Evolutionary conservation across 164 flowering plant genomes (phyloP), one percentile per base, ranked within the genome.

Genomic region (Stephania japonica): DNA sequence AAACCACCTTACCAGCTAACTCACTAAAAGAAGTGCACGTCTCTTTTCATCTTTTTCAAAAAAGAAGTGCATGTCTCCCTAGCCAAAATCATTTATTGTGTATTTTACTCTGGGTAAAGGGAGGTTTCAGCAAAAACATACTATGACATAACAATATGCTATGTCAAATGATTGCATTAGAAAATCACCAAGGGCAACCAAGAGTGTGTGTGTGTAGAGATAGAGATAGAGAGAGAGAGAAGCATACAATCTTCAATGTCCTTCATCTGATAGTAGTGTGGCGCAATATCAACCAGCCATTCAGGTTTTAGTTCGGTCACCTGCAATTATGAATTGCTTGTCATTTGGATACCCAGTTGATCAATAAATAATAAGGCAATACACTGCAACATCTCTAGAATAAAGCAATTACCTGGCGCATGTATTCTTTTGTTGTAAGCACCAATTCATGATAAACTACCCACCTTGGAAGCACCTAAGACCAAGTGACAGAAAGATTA

Each of bases 201-300:
- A 10, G 38, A 21, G 43, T 10, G 69, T 67, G 32, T 67, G 18
- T 67, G 18, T 67, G 32, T 27, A 18, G 14, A 68, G 23, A 42
- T 0, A 38, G 42, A 38, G 47, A 62, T 24, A 47, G 72, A 72
- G 71, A 62, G 77, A 61, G 62, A 23, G 70, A 72, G 67, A 44
- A 59, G 47, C 41, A 27, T 89, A 94, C 98, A 3, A 77, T 93
- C 99, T 85, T 95, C 96, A 62, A 93, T 94, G 72, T 95, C 98
- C 83, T 93, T 95, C 77, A 87, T 41, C 78, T 93, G 93, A 80
- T 95, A 93, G 72, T 84, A 95, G 72, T 91, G 98, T 1, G 98
- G 97, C n/a, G 97, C 97, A 67, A 93, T 90, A 68, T 95, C 98
- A 43, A 91, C 89, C 84, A 95, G 72, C 99, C 99, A 95, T 26